phyloP scores from a whole-genome alignment of 2,329 filamentous ascomycete genomes.

The Chalara sp. region DNA sequence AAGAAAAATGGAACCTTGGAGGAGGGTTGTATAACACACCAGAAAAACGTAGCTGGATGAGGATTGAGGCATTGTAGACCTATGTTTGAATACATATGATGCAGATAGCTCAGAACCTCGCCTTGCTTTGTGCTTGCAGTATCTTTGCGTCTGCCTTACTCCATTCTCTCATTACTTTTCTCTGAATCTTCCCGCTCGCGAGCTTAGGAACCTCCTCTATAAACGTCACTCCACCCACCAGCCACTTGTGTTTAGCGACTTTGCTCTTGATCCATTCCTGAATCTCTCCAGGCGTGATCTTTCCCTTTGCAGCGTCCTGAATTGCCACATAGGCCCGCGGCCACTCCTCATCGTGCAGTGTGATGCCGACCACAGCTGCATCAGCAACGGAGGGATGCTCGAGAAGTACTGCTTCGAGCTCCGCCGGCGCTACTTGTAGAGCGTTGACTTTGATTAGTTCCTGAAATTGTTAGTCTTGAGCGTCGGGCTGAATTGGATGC shows the following conservation, averaged over 20 bases:
- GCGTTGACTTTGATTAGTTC: conserved; percentile 55
- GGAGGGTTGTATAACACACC: too few species aligned
- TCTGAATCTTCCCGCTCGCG: conserved; percentile 41
- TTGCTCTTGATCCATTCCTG: conserved; percentile 32
- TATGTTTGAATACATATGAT: not conserved
- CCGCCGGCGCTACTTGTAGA: conserved; percentile 53
- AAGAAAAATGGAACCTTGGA: too few species aligned
- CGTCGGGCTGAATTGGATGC: not conserved
- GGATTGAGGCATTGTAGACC: too few species aligned
- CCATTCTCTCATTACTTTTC: conserved; percentile 18
- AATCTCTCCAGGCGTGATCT: conserved; percentile 41
- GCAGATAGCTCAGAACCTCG: conserved; percentile 7
- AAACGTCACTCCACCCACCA: conserved; percentile 41
- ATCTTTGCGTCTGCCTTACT: conserved; percentile 40
- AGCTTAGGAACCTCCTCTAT: conserved; percentile 41
- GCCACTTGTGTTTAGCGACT: conserved; percentile 40
- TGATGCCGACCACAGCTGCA: conserved; percentile 47
- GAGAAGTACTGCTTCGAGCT: conserved; percentile 45
- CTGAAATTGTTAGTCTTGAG: conserved; percentile 22
- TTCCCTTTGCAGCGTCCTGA: conserved; percentile 27
- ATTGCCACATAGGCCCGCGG: conserved; percentile 40
- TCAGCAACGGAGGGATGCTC: conserved; percentile 46
- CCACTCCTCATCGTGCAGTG: conserved; percentile 29
- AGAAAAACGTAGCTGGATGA: too few species aligned
- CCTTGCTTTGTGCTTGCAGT: conserved; percentile 16